Evolutionary conservation across 2,329 filamentous ascomycete species (phyloP).

Genomic region (Pseudovirgaria hyperparasitica): DNA sequence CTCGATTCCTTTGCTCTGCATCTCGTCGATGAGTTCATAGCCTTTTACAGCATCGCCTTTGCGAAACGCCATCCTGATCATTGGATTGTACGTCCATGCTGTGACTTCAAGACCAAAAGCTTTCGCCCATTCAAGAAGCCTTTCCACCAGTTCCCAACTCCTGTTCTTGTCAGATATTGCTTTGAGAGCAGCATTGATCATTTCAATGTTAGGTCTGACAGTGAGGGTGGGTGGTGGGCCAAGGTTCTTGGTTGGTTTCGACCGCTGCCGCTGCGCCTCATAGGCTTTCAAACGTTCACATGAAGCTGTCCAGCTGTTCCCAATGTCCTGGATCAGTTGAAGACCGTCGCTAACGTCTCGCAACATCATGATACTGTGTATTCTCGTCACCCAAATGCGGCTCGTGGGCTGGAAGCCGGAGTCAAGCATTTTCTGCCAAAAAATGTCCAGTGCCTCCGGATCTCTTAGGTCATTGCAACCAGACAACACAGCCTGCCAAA

Average conservation of each 20-base stretch:
- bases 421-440: constrained; percentile 53
- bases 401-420: constrained; percentile 49
- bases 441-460: constrained; percentile 43
- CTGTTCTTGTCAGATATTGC: constrained; percentile 38
- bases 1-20: constrained; percentile 42
- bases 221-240: constrained; percentile 16
- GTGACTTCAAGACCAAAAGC: constrained; percentile 34
- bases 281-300: constrained; percentile 10
- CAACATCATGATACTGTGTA: constrained; percentile 50
- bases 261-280: constrained; percentile 4
- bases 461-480: constrained; percentile 54
- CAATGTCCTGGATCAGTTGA: constrained; percentile 53
- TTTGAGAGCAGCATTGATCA: constrained; percentile 59
- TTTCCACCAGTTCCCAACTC: constrained; percentile 20
- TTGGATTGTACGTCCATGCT: constrained; percentile 48
- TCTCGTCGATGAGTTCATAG: constrained; percentile 41
- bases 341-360: constrained; percentile 45
- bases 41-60: constrained; percentile 36
- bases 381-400: constrained; percentile 56
- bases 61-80: constrained; percentile 49
- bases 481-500: constrained; percentile 62
- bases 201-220: constrained; percentile 47
- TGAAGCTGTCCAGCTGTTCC: constrained; percentile 40
- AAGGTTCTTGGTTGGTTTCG: constrained; percentile 7
- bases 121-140: constrained; percentile 29